These are phyloP conservation scores for Talaromyces wortmannii DNA, from an alignment of 495 filamentous ascomycete species.

Conservation along the genomic window DNA sequence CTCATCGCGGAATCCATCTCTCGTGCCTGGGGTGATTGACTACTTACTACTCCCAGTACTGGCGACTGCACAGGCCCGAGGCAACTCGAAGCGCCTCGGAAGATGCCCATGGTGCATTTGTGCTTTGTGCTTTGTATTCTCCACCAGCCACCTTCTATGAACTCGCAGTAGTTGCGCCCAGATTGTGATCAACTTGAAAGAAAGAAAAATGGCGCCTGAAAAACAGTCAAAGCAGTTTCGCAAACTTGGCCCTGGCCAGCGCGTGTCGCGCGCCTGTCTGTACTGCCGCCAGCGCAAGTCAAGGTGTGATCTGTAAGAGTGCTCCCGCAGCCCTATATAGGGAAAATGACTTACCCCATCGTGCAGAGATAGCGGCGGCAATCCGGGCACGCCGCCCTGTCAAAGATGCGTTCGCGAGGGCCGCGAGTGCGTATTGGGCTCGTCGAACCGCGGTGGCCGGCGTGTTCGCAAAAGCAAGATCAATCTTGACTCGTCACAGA, in stretches of 20 bases:
- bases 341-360: background rate
- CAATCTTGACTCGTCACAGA: slow-evolving; percentile 11
- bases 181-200: no score
- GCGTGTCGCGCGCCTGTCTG: slow-evolving; percentile 56
- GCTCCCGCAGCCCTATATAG: background rate
- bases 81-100: no score
- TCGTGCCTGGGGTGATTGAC: no score
- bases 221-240: background rate
- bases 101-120: no score
- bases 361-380: slow-evolving; percentile 37
- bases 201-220: background rate
- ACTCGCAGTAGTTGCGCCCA: no score
- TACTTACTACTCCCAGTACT: no score
- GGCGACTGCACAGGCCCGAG: no score
- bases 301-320: slow-evolving; percentile 55
- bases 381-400: slow-evolving; percentile 47
- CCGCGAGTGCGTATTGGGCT: slow-evolving; percentile 54
- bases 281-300: slow-evolving; percentile 58
- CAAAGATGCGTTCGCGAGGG: slow-evolving; percentile 51
- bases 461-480: slow-evolving; percentile 49
- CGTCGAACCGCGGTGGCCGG: slow-evolving; percentile 55
- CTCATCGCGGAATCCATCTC: no score
- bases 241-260: slow-evolving; percentile 18
- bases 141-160: no score
- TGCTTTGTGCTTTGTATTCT: no score